Base-by-base conservation (phyloP, 2,329 filamentous ascomycete species). In the Stachybotrys chlorohalonatus region DNA sequence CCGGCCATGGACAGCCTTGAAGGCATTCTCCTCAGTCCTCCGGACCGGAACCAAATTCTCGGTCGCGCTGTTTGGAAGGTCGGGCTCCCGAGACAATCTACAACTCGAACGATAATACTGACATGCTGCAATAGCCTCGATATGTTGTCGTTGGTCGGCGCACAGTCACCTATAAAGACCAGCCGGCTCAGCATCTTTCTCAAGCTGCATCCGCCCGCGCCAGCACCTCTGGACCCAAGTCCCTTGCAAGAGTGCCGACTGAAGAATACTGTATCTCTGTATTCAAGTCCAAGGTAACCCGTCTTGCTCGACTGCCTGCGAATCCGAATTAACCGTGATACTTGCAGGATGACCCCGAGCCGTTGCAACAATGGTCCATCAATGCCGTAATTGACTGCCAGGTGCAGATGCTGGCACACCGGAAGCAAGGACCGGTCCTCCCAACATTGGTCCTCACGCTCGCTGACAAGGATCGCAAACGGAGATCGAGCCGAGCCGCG, bases 401-500 rank as follows among this genome's bases (percentile, higher is more conserved):
- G 58, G 74, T 85, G 36, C 81, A 84, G 64, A 76, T 77, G 65
- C 59, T 85, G 15, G 74, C 81, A 47, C 79, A 85, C 61, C 79
- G 82, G 52, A 86, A 86, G 62, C 81, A 85, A 62, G 79, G 79
- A 1, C 77, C 80, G 11, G 73, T 79, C 5, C 68, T 83, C 7
- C 82, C 82, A 1, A 86, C 84, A 6, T 74, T 87, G 11, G 72
- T 84, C 49, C 64, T 86, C 45, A 80, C 73, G 58, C 69, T 86
- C 51, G 73, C 76, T 45, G 82, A 86, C 59, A 85, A 82, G 64
- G 72, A 83, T 58, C 78, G 81, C 54, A 86, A 85, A 62, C 79
- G 84, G 52, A 76, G 84, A 56, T 86, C 84, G 50, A 86, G 83
- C 60, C 76, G 83, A 57, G 81, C 84, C 4, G 77, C 80, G 5